phyloP scores from a whole-genome alignment of 495 filamentous ascomycete species.

The Neurospora sp. region DNA sequence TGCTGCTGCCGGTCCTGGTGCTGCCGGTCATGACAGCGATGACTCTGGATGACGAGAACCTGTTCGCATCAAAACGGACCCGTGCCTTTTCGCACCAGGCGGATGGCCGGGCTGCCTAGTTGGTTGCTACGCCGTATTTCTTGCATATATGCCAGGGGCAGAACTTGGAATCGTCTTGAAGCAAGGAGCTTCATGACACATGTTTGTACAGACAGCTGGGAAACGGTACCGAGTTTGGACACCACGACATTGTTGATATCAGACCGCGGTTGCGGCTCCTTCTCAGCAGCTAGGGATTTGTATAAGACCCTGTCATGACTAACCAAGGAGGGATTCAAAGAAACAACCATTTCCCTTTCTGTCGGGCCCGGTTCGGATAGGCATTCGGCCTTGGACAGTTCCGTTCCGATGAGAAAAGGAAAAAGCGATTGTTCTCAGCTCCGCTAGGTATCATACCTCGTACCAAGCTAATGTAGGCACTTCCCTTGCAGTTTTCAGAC shows the following conservation, averaged over 20 bases:
- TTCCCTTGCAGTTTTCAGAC: background rate
- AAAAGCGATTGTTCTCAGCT: background rate
- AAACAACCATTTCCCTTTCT: background rate
- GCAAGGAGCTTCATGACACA: background rate
- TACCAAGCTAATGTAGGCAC: background rate
- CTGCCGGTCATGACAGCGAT: background rate
- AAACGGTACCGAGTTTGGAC: background rate
- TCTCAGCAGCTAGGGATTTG: background rate
- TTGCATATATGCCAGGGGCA: background rate
- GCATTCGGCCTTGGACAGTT: background rate
- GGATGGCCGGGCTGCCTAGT: background rate
- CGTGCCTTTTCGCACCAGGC: background rate
- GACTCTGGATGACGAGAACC: conserved; percentile 4
- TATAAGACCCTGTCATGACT: background rate
- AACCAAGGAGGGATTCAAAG: background rate
- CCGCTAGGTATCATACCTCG: background rate
- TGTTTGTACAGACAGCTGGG: background rate
- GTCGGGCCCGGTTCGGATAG: background rate
- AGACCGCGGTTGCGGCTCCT: background rate
- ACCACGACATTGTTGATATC: background rate
- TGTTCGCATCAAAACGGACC: conserved; percentile 3
- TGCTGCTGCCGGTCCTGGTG: background rate
- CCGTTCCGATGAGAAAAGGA: background rate
- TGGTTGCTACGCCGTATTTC: background rate
- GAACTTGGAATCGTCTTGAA: background rate